Evolutionary conservation across 2,329 filamentous ascomycete species (phyloP), one percentile per base, ranked within the genome.

Genomic region (Diplodia sapinea): DNA sequence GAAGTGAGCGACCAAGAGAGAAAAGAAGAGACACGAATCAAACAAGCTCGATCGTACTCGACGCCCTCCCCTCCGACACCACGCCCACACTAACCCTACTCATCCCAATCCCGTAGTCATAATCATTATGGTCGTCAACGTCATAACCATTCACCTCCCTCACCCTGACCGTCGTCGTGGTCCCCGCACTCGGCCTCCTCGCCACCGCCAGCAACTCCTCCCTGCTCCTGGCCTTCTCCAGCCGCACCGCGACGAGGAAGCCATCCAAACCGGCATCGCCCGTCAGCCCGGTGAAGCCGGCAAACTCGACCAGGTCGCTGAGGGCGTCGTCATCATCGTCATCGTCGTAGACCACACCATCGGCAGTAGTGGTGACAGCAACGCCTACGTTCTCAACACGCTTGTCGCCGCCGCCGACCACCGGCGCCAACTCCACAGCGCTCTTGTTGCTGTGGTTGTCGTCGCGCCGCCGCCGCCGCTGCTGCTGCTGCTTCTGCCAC

Each of bases 261-360:
- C 17, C 43, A 13, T 51, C 59, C 17, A 50, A 4, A 0, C 50
- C n/a, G 26, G 43, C 20, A 11, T 63, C 43, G 5, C 59, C 59
- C n/a, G 59, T 51, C 59, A 63, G 29, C 36, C 59, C 59, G 9
- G 43, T 38, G 15, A 50, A 51, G 26, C 43, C 43, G 1, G 59
- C 59, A 31, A 63, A 63, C 59, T 63, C 59, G 17, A 26, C 59
- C 17, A 63, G 9, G 12, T 63, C 55, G 13, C 43, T 51, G 12
- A 59, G 20, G 11, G 33, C 47, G 2, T 11, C 13, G 7, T 61
- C 56, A 15, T 26, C 20, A 5, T 17, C 55, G 13, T 17, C 52
- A 23, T 26, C 26, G 26, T 26, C 3, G 26, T 26, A 26, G 26
- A 4, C 26, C 26, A 26, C 26, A 3, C 13, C 31, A 12, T 13